Conservation (phyloP, 2,329 filamentous ascomycete species). For the Stemphylium lycopersici region DNA sequence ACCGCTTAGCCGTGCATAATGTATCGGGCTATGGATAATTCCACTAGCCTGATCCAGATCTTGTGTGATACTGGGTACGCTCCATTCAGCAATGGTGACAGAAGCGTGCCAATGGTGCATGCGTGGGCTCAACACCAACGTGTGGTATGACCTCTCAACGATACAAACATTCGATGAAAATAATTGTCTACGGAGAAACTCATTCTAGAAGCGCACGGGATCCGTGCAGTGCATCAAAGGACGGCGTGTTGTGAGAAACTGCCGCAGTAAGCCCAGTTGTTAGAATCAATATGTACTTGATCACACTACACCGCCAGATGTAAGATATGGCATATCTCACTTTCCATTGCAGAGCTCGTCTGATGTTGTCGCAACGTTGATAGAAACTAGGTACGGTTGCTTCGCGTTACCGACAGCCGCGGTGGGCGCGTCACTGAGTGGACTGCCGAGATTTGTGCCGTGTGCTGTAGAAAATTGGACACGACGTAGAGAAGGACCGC, state of each 20-base stretch:
- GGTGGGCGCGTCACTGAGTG: background rate
- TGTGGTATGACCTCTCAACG: too few species aligned
- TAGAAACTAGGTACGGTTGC: background rate
- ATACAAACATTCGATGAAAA: too few species aligned
- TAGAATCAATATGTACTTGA: background rate
- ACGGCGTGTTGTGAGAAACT: background rate
- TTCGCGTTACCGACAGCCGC: background rate
- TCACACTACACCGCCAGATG: background rate
- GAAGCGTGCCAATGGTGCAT: too few species aligned
- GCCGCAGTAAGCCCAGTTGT: background rate
- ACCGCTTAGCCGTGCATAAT: slow-evolving; percentile 1
- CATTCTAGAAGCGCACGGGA: background rate
- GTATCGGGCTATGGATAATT: background rate
- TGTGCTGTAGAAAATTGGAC: background rate
- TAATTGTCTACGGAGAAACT: background rate
- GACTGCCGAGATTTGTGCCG: slow-evolving; percentile 7
- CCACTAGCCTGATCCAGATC: background rate
- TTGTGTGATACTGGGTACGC: slow-evolving; percentile 1
- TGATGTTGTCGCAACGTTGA: background rate
- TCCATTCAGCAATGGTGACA: background rate
- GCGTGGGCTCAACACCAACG: too few species aligned
- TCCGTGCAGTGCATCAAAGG: background rate
- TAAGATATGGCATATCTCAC: background rate
- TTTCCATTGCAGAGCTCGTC: background rate
- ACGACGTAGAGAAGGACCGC: slow-evolving; percentile 14